Conservation (phyloP, 1,139 yeast genomes). For the Pichia sp. region DNA sequence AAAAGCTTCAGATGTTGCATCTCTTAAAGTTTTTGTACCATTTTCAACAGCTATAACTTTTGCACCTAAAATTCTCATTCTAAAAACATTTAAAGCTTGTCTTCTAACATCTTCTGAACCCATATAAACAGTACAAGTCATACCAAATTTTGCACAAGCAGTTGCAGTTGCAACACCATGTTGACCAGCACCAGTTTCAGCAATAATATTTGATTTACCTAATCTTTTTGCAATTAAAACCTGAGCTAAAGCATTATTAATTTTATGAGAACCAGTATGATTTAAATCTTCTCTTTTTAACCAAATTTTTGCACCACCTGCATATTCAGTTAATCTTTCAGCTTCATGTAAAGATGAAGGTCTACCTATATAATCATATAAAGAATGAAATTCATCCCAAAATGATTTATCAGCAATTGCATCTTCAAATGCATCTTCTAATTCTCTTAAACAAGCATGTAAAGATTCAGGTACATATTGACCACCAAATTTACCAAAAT, state of each 20-base stretch:
- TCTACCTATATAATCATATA: slow-evolving; percentile 89
- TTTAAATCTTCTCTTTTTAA: slow-evolving; percentile 95
- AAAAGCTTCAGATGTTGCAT: slow-evolving; percentile 96
- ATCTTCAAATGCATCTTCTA: slow-evolving; percentile 78
- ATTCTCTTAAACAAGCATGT: slow-evolving; percentile 82
- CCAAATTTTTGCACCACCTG: slow-evolving; percentile 98
- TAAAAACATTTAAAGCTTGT: slow-evolving; percentile 94
- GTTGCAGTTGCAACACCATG: slow-evolving; percentile 99
- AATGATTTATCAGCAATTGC: slow-evolving; percentile 84
- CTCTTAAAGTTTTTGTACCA: slow-evolving; percentile 94
- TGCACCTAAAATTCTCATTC: slow-evolving; percentile 96
- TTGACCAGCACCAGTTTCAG: slow-evolving; percentile 99
- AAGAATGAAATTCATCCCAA: slow-evolving; percentile 85
- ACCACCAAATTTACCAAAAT: slow-evolving; percentile 96
- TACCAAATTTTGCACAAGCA: slow-evolving; percentile 95
- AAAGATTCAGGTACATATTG: slow-evolving; percentile 97
- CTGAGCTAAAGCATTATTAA: slow-evolving; percentile 94
- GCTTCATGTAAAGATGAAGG: slow-evolving; percentile 92
- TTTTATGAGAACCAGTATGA: slow-evolving; percentile 97
- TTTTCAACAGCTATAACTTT: slow-evolving; percentile 87
- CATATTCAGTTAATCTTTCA: slow-evolving; percentile 78
- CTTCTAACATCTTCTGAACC: slow-evolving; percentile 99
- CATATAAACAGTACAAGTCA: slow-evolving; percentile 95
- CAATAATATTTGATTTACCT: slow-evolving; percentile 86
- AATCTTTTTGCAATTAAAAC: slow-evolving; percentile 84